A percentile compares a stretch with the other conserved stretches of the same genome.
Evolutionary conservation across 495 filamentous ascomycete species (phyloP).

Genomic region (Lepraria neglecta): DNA sequence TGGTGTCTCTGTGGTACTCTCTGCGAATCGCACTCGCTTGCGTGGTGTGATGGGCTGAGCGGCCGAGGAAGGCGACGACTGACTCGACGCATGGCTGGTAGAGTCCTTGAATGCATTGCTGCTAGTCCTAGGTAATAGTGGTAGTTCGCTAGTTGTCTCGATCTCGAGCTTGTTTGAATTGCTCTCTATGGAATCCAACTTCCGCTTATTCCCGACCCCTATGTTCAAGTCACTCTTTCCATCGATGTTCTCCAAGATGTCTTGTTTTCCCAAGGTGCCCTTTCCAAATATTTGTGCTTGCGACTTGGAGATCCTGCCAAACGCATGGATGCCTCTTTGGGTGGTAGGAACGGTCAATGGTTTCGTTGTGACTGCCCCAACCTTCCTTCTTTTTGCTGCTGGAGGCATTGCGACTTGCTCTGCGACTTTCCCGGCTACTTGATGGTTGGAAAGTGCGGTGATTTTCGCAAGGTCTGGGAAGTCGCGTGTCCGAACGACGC

Average conservation of each 20-base stretch:
- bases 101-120: background rate
- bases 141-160: background rate
- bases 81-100: background rate
- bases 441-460: background rate
- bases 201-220: constrained; percentile 16
- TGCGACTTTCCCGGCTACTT: background rate
- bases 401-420: constrained; percentile 29
- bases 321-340: constrained; percentile 25
- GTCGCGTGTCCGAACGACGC: background rate
- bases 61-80: background rate
- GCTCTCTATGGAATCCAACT: constrained; percentile 4
- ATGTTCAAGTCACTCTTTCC: background rate
- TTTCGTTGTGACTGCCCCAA: background rate
- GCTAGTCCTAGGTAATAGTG: background rate
- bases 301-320: constrained; percentile 28
- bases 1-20: constrained; percentile 19
- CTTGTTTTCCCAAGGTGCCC: background rate
- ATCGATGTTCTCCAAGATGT: background rate
- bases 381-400: constrained; percentile 18
- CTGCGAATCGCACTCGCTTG: constrained; percentile 10
- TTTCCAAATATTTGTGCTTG: constrained; percentile 16
- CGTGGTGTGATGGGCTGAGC: constrained; percentile 14
- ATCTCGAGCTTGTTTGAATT: background rate
- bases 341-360: constrained; percentile 9
- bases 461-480: background rate